Conservation (phyloP, 2,329 filamentous ascomycete genomes). For the Rhinocladiella similis region DNA sequence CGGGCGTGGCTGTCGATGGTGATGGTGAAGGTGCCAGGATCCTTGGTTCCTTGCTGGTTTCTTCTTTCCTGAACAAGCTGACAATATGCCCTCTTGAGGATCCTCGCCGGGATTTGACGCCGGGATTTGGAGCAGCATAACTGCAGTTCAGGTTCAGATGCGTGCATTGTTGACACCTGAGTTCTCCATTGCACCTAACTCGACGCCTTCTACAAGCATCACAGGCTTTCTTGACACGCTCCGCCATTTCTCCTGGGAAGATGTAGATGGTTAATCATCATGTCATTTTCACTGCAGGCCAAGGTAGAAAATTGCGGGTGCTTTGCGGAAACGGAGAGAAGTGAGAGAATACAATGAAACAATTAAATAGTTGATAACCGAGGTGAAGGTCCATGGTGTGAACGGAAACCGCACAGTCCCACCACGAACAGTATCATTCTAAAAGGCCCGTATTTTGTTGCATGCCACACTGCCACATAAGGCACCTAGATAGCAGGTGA, state of each 20-base stretch:
- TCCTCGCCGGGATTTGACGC: constrained; percentile 38
- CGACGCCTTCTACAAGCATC: constrained; percentile 50
- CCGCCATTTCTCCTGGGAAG: not conserved
- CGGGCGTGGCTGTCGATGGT: constrained; percentile 36
- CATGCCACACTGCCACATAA: too few relatives aligned
- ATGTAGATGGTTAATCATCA: too few relatives aligned
- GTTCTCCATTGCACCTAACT: constrained; percentile 49
- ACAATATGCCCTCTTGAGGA: constrained; percentile 42
- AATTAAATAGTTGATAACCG: too few relatives aligned
- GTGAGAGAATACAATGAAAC: too few relatives aligned
- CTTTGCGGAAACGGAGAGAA: too few relatives aligned
- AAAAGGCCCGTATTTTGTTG: too few relatives aligned
- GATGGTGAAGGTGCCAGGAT: constrained; percentile 26
- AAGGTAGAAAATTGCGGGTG: too few relatives aligned
- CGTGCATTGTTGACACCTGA: constrained; percentile 44
- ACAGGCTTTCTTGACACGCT: constrained; percentile 36
- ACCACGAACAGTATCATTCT: too few relatives aligned
- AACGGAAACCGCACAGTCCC: too few relatives aligned
- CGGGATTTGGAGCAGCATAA: constrained; percentile 36
- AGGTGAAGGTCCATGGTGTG: too few relatives aligned
- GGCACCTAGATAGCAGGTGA: too few relatives aligned
- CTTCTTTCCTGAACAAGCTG: constrained; percentile 17
- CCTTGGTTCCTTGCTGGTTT: not conserved
- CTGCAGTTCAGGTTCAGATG: constrained; percentile 49
- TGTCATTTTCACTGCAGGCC: too few relatives aligned